These are phyloP conservation scores for Byssothecium circinans DNA, from an alignment of 2,329 filamentous ascomycete genomes.

Conservation along the genomic window DNA sequence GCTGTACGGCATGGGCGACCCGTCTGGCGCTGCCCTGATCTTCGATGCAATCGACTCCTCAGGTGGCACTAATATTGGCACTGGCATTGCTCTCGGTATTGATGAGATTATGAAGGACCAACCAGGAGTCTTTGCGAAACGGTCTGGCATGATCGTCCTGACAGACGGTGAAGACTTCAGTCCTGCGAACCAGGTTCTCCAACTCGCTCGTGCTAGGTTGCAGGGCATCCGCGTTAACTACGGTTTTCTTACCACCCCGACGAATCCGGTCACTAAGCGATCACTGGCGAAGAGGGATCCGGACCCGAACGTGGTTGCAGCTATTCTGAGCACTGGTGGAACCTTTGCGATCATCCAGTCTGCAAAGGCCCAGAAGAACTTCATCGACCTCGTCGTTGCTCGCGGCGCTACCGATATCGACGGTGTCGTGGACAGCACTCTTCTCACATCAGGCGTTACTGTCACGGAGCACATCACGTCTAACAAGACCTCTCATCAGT, in stretches of 20 bases:
- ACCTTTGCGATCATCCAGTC: constrained; percentile 24
- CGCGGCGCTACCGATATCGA: constrained; percentile 8
- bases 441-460: neutral
- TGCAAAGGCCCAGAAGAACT: constrained; percentile 12
- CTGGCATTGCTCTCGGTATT: neutral
- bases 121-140: constrained; percentile 14
- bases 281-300: constrained; percentile 3
- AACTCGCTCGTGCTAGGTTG: constrained; percentile 21
- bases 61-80: neutral
- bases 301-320: constrained; percentile 24
- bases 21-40: neutral
- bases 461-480: neutral
- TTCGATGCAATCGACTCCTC: neutral
- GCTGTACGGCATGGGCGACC: neutral
- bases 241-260: constrained; percentile 18
- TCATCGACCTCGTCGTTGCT: constrained; percentile 23
- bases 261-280: neutral
- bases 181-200: constrained; percentile 19
- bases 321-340: constrained; percentile 23
- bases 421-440: neutral
- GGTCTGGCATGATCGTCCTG: constrained; percentile 5
- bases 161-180: neutral
- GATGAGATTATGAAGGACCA: constrained; percentile 10
- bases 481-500: neutral
- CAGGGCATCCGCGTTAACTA: constrained; percentile 22